These are phyloP conservation scores for Colletotrichum agaves DNA, from an alignment of 2,329 filamentous ascomycete genomes.

Conservation along the genomic window DNA sequence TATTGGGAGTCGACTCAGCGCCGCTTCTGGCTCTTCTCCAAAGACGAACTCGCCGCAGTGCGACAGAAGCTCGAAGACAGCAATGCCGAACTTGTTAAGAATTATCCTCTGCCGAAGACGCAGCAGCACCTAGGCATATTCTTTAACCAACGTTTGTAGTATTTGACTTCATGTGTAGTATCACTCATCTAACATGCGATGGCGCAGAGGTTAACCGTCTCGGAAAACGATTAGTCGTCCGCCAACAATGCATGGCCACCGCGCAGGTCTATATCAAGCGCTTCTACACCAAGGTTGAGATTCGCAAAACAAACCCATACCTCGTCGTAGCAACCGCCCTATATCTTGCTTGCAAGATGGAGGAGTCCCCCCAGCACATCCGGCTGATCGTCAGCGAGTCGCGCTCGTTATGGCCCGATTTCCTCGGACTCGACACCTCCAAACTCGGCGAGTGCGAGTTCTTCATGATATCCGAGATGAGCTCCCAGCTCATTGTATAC, in stretches of 20 bases:
- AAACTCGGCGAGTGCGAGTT: slow-evolving; percentile 96
- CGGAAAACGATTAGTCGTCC: slow-evolving; percentile 82
- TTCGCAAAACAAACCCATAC: slow-evolving; percentile 92
- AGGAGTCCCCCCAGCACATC: slow-evolving; percentile 97
- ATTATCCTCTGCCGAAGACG: slow-evolving; percentile 81
- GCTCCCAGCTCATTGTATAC: slow-evolving; percentile 87
- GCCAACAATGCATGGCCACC: slow-evolving; percentile 93
- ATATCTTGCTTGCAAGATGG: slow-evolving; percentile 97
- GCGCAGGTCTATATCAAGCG: slow-evolving; percentile 95
- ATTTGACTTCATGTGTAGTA: not conserved
- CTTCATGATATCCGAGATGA: slow-evolving; percentile 89
- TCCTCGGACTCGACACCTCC: slow-evolving; percentile 79
- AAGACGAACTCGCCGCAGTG: slow-evolving; percentile 77
- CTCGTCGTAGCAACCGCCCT: slow-evolving; percentile 92
- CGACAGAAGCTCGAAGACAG: slow-evolving; percentile 82
- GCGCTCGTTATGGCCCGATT: slow-evolving; percentile 84
- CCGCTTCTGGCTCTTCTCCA: slow-evolving; percentile 83
- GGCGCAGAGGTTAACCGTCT: slow-evolving; percentile 79
- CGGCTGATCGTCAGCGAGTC: slow-evolving; percentile 89
- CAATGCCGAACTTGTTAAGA: slow-evolving; percentile 77
- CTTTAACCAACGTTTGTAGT: slow-evolving; percentile 80
- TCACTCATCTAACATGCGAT: slow-evolving; percentile 26
- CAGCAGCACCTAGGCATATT: slow-evolving; percentile 87
- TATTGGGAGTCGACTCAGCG: slow-evolving; percentile 97
- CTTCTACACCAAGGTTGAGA: slow-evolving; percentile 91